Conservation (phyloP, 305 asterid genomes). For the Fraxinus greggii region DNA sequence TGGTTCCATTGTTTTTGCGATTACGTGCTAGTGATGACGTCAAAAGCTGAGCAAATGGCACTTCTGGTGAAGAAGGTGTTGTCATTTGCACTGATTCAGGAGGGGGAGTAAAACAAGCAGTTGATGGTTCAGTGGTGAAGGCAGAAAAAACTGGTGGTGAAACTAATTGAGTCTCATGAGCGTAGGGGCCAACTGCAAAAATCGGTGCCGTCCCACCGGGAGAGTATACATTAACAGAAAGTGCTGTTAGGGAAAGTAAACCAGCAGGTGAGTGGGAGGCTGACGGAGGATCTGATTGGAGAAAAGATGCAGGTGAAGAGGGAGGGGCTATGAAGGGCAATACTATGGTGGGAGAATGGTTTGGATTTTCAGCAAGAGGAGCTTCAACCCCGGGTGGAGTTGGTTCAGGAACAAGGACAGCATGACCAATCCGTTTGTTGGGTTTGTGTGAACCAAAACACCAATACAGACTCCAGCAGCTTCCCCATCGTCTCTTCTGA, state of each 20-base stretch:
- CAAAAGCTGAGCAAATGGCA: constrained; percentile 89
- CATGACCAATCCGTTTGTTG: constrained; percentile 82
- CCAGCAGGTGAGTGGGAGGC: constrained; percentile 75
- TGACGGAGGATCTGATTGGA: constrained; percentile 86
- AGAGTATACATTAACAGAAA: constrained; percentile 51
- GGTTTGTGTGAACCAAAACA: constrained; percentile 82
- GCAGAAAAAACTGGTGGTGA: constrained; percentile 95
- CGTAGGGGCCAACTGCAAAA: constrained; percentile 83
- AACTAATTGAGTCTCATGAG: constrained; percentile 85
- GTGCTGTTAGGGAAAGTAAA: constrained; percentile 50
- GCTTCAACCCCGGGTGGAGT: constrained; percentile 37
- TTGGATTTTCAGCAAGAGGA: constrained; percentile 45
- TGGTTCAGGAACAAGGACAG: constrained; percentile 75
- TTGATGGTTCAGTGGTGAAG: constrained; percentile 91
- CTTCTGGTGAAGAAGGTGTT: constrained; percentile 95
- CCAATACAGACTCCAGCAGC: constrained; percentile 83
- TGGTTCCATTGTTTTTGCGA: constrained; percentile 40
- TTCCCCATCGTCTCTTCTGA: constrained; percentile 93
- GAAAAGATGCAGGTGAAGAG: constrained; percentile 91
- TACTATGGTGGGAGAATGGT: constrained; percentile 47
- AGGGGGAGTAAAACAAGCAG: constrained; percentile 96
- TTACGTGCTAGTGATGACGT: constrained; percentile 70
- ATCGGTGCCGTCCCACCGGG: constrained; percentile 55
- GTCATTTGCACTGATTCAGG: constrained; percentile 80
- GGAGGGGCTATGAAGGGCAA: constrained; percentile 98